These are phyloP conservation scores for Grosmannia penicillata DNA, from an alignment of 2,329 filamentous ascomycete species.

Conservation along the genomic window DNA sequence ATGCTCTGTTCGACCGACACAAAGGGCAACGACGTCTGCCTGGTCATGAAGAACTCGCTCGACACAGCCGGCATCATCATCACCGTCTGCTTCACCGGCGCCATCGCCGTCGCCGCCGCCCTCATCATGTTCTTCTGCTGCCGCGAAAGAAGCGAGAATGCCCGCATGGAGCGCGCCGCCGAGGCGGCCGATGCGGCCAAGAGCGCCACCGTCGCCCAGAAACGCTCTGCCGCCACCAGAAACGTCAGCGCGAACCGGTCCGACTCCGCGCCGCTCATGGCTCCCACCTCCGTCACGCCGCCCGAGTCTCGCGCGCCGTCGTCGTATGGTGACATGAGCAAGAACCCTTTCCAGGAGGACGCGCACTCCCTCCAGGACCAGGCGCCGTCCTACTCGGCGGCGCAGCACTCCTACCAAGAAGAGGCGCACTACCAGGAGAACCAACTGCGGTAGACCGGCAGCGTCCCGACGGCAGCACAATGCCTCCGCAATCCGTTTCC, in stretches of 20 bases:
- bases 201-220: conserved; percentile 23
- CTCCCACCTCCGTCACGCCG: conserved; percentile 1
- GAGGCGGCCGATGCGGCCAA: conserved; percentile 34
- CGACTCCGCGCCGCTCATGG: conserved; percentile 14
- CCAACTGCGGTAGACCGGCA: too few species aligned
- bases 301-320: neutral
- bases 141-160: conserved; percentile 30
- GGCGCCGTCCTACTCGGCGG: too few species aligned
- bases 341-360: too few species aligned
- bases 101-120: conserved; percentile 21
- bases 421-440: too few species aligned
- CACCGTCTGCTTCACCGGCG: conserved; percentile 29
- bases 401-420: too few species aligned
- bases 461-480: too few species aligned
- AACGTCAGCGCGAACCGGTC: conserved; percentile 1
- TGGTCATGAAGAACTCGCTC: conserved; percentile 23
- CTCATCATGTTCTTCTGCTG: conserved; percentile 35
- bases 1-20: conserved; percentile 29
- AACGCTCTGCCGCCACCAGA: conserved; percentile 19
- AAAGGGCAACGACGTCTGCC: conserved; percentile 26
- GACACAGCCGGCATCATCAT: conserved; percentile 31
- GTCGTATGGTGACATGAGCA: neutral
- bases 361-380: too few species aligned
- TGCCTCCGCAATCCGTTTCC: too few species aligned
- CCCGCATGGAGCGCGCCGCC: conserved; percentile 17